Conservation (phyloP, 2,329 filamentous ascomycete genomes). For the Fusarium dlaminii region DNA sequence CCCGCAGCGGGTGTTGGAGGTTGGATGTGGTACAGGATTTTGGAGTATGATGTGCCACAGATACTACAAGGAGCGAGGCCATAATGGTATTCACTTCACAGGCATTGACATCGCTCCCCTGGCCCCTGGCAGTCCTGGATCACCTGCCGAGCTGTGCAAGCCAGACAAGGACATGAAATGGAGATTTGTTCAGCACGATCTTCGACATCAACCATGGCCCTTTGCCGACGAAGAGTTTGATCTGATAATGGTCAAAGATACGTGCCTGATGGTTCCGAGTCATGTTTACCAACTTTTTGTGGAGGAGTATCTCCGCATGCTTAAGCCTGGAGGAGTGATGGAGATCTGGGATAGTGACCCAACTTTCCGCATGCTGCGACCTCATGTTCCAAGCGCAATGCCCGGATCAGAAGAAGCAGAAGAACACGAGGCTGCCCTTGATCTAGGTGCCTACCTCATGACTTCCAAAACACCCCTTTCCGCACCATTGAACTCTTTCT, state of each 20-base stretch:
- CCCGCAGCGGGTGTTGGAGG: slow-evolving; percentile 81
- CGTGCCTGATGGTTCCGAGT: slow-evolving; percentile 72
- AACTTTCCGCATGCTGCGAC: slow-evolving; percentile 82
- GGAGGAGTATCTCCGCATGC: slow-evolving; percentile 79
- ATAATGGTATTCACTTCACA: slow-evolving; percentile 77
- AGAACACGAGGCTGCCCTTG: slow-evolving; percentile 71
- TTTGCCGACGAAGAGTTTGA: slow-evolving; percentile 85
- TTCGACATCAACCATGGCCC: slow-evolving; percentile 79
- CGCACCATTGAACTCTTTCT: slow-evolving; percentile 80
- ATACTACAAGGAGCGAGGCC: slow-evolving; percentile 75
- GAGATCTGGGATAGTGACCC: slow-evolving; percentile 94
- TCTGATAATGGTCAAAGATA: slow-evolving; percentile 87
- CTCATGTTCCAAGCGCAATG: slow-evolving; percentile 70
- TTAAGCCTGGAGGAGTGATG: slow-evolving; percentile 80
- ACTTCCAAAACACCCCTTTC: slow-evolving; percentile 85
- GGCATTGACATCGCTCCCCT: slow-evolving; percentile 84
- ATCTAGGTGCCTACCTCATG: slow-evolving; percentile 83
- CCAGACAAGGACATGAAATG: slow-evolving; percentile 81
- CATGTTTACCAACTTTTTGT: slow-evolving; percentile 64
- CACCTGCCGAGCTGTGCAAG: slow-evolving; percentile 54
- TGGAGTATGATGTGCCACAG: slow-evolving; percentile 92
- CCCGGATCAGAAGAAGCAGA: slow-evolving; percentile 53
- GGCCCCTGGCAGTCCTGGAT: slow-evolving; percentile 55
- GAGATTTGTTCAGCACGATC: slow-evolving; percentile 88
- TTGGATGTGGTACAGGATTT: slow-evolving; percentile 87